Evolutionary conservation across 495 filamentous ascomycete species (phyloP), one percentile per base, ranked within the genome.

Genomic region (Penicillium verhagenii): DNA sequence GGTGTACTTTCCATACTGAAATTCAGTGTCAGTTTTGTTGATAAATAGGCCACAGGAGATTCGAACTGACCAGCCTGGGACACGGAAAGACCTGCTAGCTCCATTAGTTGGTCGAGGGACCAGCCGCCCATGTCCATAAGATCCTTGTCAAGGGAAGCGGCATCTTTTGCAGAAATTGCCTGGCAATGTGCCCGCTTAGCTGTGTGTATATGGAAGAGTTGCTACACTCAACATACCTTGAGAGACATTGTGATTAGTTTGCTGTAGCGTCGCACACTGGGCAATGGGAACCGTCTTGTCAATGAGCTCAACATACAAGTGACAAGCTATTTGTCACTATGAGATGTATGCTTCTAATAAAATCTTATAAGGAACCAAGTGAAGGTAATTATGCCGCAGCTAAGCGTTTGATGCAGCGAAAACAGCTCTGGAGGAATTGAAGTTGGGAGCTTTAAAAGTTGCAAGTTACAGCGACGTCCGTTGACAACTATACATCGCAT

Each of bases 41-140:
- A 28, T 1, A 2, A 1, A 28, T 6, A 4, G 6, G 23, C 6
- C 28, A 43, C 13, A 20, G 33, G 33, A 20, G 8, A 18, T 19
- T 28, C 16, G 8, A 33, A 38, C 61, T 58, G 47, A 93, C 92
- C 86, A 43, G 88, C 92, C 81, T 98, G 92, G 5, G 93, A 91
- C 3, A 98, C 94, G 2, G 92, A 91, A 1, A 97, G 77, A 0
- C 94, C 94, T 26, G 94, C 94, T 2, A 98, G 76, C 66, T 98
- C 94, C 94, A 98, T 98, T 48, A 98, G 76, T 68, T 98, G 94
- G 70, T 97, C 94, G 37, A 98, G 79, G 3, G 91, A 96, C 76
- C 92, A 98, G 19, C 88, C 94, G 3, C 95, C 92, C 18, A 83
- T 78, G 68, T 84, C 88, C 94, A 97, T 97, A 38, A 98, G 85